Evolutionary conservation across 805 yeast genomes (phyloP), one percentile per base, ranked within the genome.

Genomic region (Danielia reshetovae): DNA sequence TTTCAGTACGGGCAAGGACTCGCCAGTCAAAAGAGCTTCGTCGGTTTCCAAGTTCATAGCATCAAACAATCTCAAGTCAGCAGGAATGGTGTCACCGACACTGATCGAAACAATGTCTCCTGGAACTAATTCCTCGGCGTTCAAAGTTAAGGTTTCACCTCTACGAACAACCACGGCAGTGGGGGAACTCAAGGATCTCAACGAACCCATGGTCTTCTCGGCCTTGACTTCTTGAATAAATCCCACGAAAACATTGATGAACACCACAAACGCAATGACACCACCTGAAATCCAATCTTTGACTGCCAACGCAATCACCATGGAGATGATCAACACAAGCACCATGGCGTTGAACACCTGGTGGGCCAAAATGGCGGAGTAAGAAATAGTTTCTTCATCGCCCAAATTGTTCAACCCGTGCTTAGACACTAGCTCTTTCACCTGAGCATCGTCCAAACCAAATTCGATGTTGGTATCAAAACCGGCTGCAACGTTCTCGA

Each of bases 151-250:
- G 32, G 57, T 51, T 24, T 57, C 55, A 16, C 75, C 76, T 29
- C 62, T 52, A 43, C 77, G 59, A 9, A 68, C 40, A 1, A 67
- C 75, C 38, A 62, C 59, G 2, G 75, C 77, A 21, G 68, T 66
- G 4, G 74, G 67, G 6, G 74, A 65, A 18, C 73, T 53, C 36
- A 72, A 68, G 18, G 65, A 63, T 35, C 67, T 59, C 42, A 72
- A 56, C 5, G 76, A 73, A 7, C 74, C 65, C 59, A 72, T 72
- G 4, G 77, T 74, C 25, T 67, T 57, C 44, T 72, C 77, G 8
- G 77, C 77, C 30, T 70, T 64, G 13, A 62, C 53, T 46, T 72
- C 77, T 46, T 72, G 77, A 24, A 70, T 59, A 24, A 71, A 74
- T 12, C 77, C 77, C 13, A 72, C 74, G 7, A 60, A 48, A 22